A percentile compares a stretch with the other conserved stretches of the same genome.
Evolutionary conservation across 169 alveolate genomes (phyloP).

Genomic region (Perkinsus chesapeaki): DNA sequence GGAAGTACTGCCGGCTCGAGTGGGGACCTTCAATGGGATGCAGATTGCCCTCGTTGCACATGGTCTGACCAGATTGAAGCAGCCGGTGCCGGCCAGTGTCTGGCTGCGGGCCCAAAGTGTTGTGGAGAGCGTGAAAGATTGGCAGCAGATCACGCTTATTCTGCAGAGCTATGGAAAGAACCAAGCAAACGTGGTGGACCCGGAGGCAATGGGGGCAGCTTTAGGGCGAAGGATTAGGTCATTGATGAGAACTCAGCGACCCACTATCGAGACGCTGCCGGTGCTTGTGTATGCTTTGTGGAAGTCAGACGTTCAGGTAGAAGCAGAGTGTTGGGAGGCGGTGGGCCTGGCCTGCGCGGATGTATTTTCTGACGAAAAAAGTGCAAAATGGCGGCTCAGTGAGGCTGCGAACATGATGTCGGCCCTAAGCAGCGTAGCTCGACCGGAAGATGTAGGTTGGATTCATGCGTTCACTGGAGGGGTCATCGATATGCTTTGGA

Average conservation of each 20-base stretch:
- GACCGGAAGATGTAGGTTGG: not conserved
- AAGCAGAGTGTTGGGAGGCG: not conserved
- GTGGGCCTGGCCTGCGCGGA: not conserved
- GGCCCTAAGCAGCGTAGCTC: not conserved
- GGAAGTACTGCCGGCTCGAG: not conserved
- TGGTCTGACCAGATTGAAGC: not conserved
- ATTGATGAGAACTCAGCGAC: not conserved
- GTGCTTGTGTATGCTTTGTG: not conserved
- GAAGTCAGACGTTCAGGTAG: not conserved
- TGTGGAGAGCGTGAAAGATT: not conserved
- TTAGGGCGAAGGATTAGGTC: not conserved
- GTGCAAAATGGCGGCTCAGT: not conserved
- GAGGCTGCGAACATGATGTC: not conserved
- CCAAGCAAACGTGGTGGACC: not conserved
- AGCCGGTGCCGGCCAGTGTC: not conserved
- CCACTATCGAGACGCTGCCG: not conserved
- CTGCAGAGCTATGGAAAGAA: not conserved
- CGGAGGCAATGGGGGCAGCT: not conserved
- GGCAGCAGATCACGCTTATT: not conserved
- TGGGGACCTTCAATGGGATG: not conserved
- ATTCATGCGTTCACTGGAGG: not conserved
- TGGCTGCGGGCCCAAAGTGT: not conserved
- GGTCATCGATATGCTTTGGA: not conserved
- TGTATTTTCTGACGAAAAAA: not conserved
- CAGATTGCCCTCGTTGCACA: not conserved